Evolutionary conservation across 1,139 yeast genomes (phyloP).

Genomic region (Geotrichum aggregatum): DNA sequence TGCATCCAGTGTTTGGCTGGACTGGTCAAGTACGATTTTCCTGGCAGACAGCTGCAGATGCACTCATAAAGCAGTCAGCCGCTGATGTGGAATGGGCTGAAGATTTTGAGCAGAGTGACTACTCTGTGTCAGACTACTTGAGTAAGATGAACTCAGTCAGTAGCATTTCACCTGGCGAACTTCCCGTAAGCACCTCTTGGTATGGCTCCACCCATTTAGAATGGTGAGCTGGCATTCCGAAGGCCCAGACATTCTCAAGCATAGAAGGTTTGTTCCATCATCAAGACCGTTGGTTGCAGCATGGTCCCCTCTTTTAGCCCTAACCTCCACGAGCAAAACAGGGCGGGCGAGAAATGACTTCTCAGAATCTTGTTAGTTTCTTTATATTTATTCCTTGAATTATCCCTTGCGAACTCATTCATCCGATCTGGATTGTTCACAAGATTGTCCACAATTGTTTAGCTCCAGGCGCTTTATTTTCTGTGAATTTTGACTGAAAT

Average conservation of each 20-base stretch:
- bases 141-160: neutral
- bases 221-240: neutral
- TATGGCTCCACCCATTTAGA: conserved; percentile 1
- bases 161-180: neutral
- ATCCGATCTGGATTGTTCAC: too few species aligned
- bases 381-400: too few species aligned
- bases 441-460: too few species aligned
- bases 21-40: conserved; percentile 71
- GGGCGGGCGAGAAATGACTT: too few species aligned
- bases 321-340: too few species aligned
- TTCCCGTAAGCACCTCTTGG: conserved; percentile 15
- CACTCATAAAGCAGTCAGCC: conserved; percentile 52
- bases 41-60: conserved; percentile 89
- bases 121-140: conserved; percentile 5
- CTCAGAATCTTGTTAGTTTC: too few species aligned
- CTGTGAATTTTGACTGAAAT: too few species aligned
- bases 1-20: conserved; percentile 87
- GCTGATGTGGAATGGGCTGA: conserved; percentile 57
- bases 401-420: too few species aligned
- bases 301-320: neutral
- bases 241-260: too few species aligned
- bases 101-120: conserved; percentile 32
- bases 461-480: too few species aligned
- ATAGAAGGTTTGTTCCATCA: too few species aligned
- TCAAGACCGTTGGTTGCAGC: neutral